Evolutionary conservation across 768 basidiomycete species (phyloP).

Genomic region (Rhizopogon vinicolor): DNA sequence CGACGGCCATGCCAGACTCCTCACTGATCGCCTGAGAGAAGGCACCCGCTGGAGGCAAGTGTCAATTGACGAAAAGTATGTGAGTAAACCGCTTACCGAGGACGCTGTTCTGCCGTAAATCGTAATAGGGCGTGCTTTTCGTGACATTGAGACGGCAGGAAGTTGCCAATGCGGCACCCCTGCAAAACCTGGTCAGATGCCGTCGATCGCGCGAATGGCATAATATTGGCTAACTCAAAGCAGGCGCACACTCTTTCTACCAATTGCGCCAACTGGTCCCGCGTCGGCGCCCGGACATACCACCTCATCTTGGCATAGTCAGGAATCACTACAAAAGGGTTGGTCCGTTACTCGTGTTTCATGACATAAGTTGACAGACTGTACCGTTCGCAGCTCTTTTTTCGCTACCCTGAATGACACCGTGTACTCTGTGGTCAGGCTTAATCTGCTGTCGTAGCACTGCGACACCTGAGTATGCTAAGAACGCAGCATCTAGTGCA

Average conservation of each 20-base stretch:
- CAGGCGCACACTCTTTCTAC: constrained; percentile 61
- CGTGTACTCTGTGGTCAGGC: constrained; percentile 77
- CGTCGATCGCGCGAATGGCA: not conserved
- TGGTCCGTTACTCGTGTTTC: not conserved
- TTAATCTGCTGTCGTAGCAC: constrained; percentile 84
- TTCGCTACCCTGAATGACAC: constrained; percentile 59
- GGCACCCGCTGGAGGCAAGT: constrained; percentile 39
- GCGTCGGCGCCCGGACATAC: constrained; percentile 64
- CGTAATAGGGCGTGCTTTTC: constrained; percentile 40
- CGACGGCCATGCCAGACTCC: constrained; percentile 38
- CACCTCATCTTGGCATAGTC: constrained; percentile 77
- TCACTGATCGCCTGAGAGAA: constrained; percentile 43
- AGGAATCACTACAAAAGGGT: constrained; percentile 59
- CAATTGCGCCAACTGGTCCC: constrained; percentile 48
- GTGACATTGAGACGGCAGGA: constrained; percentile 48
- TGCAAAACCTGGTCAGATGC: constrained; percentile 22
- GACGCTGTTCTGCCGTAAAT: constrained; percentile 54
- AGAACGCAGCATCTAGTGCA: constrained; percentile 83
- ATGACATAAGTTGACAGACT: constrained; percentile 10
- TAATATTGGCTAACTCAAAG: constrained; percentile 50
- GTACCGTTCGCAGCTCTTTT: constrained; percentile 68
- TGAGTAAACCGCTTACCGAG: constrained; percentile 37
- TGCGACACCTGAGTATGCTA: constrained; percentile 76
- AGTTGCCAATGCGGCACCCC: constrained; percentile 65
- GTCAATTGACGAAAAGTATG: not conserved